Base-by-base conservation (phyloP, 495 filamentous ascomycete species). In the Aspergillus kassunensis region DNA sequence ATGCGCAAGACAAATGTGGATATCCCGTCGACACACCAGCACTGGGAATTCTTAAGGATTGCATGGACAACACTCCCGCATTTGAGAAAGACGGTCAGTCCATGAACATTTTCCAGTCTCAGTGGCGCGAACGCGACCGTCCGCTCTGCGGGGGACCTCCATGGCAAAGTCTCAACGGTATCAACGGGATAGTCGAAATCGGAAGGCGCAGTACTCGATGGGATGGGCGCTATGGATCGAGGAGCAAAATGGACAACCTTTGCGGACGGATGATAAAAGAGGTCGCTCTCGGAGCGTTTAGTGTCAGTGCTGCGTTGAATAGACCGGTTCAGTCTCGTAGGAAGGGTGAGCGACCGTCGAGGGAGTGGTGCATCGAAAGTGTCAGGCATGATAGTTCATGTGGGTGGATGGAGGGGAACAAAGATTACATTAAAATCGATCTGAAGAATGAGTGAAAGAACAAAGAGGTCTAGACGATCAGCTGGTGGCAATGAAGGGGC, bases 11-110 rank as follows among this genome's bases (percentile, higher is more conserved):
- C 86, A 59, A 93, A 95, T 53, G 84, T 90, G 30, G 84, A 85
- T 33, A 84, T 82, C 37, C 87, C 86, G 63, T 95, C 88, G 18
- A 96, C 88, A 68, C 88, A 93, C 91, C 91, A 96, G 54, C 84
- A 93, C 63, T 93, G 88, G 16, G 87, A 92, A 65, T 88, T 93
- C 9, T 88, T 87, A 31, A 96, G 64, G 37, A 96, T 92, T 39
- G 91, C 84, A 56, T 88, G 87, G 9, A 95, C 79, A 23, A 89
- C 82, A 55, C 78, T 74, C 49, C 88, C 88, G 57, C 89, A 95
- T 68, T 85, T 89, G 9, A 96, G 78, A 63, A 96, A 96, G 15
- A 87, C 86, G 0, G 91, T 86, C 36, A 88, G 83, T 9, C 87
- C 86, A 6, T 88, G 84, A 21, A 91, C 85, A 50, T 83, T 82